Conservation (phyloP, 164 flowering plant genomes). For the Umbilicus rupestris region DNA sequence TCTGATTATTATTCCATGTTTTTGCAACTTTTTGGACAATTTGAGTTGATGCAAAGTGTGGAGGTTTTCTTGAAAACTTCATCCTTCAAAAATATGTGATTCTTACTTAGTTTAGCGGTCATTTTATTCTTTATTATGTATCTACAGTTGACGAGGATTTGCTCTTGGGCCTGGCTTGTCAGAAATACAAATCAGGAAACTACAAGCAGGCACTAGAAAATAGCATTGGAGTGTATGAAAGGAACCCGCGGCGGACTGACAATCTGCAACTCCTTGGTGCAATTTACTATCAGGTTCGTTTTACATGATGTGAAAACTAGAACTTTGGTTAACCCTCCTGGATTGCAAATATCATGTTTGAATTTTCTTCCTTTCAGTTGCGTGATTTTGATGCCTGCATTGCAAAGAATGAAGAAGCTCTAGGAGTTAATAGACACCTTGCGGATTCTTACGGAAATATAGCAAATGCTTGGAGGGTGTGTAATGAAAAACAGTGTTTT, state of each 20-base stretch:
- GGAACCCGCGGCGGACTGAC: constrained; percentile 72
- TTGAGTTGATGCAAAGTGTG: too few relatives aligned
- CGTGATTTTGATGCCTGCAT: constrained; percentile 92
- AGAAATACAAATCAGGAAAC: constrained; percentile 71
- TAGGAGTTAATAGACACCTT: constrained; percentile 66
- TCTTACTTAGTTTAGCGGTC: not conserved
- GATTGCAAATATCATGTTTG: not conserved
- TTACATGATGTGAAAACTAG: not conserved
- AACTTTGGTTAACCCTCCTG: too few relatives aligned
- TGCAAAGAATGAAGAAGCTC: constrained; percentile 88
- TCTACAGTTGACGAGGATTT: constrained; percentile 64
- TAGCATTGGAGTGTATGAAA: constrained; percentile 69
- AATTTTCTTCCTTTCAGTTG: constrained; percentile 32
- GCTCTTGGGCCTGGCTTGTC: constrained; percentile 67
- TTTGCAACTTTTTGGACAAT: too few relatives aligned
- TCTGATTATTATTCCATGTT: too few relatives aligned
- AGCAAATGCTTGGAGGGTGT: constrained; percentile 99
- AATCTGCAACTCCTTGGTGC: constrained; percentile 95
- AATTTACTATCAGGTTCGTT: constrained; percentile 72
- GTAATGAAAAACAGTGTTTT: not conserved
- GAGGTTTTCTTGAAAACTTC: too few relatives aligned
- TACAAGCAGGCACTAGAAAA: constrained; percentile 82
- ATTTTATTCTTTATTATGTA: not conserved
- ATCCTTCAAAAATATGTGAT: too few relatives aligned
- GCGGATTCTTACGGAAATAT: constrained; percentile 98